These are phyloP conservation scores for Gossypium australe DNA, from an alignment of 345 rosid genomes.

Conservation along the genomic window DNA sequence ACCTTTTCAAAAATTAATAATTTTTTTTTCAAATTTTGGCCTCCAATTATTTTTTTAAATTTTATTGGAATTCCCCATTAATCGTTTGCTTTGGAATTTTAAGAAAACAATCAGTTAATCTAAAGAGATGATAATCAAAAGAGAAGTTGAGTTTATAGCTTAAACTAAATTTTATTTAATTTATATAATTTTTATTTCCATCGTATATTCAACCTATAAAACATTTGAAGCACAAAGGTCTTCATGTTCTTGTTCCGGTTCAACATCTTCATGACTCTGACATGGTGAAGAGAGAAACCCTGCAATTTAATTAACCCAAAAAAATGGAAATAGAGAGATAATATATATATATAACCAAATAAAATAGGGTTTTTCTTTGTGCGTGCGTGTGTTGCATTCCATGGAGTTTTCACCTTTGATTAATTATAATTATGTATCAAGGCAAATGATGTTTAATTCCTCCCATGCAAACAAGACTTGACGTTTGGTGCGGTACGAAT, in stretches of 20 bases:
- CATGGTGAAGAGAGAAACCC: background rate
- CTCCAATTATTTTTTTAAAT: no score
- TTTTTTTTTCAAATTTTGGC: no score
- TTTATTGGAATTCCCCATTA: no score
- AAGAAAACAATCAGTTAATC: no score
- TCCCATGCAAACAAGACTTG: slow-evolving; percentile 15
- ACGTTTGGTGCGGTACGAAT: background rate
- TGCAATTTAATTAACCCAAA: background rate
- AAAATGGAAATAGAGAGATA: background rate
- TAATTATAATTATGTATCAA: background rate
- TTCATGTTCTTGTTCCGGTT: background rate
- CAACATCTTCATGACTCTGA: background rate
- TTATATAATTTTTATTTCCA: background rate
- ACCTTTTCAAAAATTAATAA: no score
- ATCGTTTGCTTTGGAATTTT: no score
- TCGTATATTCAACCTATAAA: background rate
- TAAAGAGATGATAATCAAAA: background rate
- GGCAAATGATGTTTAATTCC: background rate
- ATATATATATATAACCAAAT: no score
- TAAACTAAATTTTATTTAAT: background rate
- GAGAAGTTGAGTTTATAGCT: background rate
- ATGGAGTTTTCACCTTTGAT: background rate
- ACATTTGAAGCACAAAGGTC: background rate
- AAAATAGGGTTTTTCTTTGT: no score
- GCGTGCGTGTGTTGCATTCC: background rate